Percentiles rank a stretch among this genome's conserved stretches.
Evolutionary conservation across 805 yeast species (phyloP).

Genomic region (Zygosaccharomyces siamensis): DNA sequence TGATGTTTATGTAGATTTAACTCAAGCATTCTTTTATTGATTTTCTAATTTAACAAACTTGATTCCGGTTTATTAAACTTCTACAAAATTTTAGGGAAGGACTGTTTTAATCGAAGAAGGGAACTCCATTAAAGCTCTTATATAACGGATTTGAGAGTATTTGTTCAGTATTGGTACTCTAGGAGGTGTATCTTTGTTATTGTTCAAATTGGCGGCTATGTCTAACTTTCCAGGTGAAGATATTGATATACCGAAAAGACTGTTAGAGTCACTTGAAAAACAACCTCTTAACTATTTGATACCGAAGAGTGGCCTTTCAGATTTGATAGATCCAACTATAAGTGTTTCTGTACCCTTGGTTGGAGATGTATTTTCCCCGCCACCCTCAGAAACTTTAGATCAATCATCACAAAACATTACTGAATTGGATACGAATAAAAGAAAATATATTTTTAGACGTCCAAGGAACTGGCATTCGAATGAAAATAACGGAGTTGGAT

Average conservation of each 20-base stretch:
- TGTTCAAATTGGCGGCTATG: constrained; percentile 28
- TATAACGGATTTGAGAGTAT: background rate
- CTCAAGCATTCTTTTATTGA: background rate
- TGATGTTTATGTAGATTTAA: background rate
- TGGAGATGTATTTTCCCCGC: constrained; percentile 8
- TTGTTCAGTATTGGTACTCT: background rate
- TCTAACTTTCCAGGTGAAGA: constrained; percentile 30
- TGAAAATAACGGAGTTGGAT: background rate
- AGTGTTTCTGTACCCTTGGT: constrained; percentile 6
- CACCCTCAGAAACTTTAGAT: constrained; percentile 2
- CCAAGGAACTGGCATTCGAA: constrained; percentile 10
- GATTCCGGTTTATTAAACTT: background rate
- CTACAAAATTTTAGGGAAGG: background rate
- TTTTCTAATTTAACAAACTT: constrained; percentile 1
- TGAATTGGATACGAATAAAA: constrained; percentile 5
- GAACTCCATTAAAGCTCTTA: background rate
- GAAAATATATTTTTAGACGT: constrained; percentile 16
- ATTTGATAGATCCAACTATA: constrained; percentile 15
- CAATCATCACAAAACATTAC: constrained; percentile 6
- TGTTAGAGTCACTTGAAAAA: constrained; percentile 23
- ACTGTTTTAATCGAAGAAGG: background rate
- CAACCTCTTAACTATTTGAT: constrained; percentile 29
- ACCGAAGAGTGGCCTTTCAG: constrained; percentile 27
- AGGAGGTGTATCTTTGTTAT: background rate
- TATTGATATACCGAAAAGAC: constrained; percentile 24